Conservation (phyloP, 139 green algal species). For the Axilococcus clingmanii region DNA sequence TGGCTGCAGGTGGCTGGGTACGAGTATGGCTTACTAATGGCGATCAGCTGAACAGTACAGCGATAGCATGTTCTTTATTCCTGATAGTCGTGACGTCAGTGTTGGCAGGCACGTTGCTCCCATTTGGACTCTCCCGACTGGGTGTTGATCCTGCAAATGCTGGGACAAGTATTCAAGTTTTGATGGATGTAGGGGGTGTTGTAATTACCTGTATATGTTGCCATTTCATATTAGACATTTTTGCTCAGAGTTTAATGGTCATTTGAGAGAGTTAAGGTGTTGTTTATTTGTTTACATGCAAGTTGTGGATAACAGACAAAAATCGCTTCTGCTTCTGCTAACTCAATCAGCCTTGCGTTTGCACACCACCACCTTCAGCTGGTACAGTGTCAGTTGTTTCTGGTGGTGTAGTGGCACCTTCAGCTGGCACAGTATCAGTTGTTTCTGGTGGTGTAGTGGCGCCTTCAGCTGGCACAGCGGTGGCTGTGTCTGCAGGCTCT, state of each 20-base stretch:
- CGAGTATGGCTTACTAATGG: constrained; percentile 73
- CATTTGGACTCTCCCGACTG: constrained; percentile 57
- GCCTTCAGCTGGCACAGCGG: no score
- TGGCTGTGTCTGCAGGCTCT: no score
- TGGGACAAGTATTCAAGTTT: constrained; percentile 42
- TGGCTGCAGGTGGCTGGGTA: constrained; percentile 59
- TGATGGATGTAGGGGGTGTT: constrained; percentile 82
- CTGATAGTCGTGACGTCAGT: constrained; percentile 73
- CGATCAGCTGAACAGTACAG: constrained; percentile 40
- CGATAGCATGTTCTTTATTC: constrained; percentile 72
- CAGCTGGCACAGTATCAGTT: no score
- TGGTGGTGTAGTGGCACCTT: no score
- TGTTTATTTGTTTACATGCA: constrained; percentile 2
- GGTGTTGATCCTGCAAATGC: constrained; percentile 77
- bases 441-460: no score
- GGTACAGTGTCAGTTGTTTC: no score
- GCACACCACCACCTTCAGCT: no score
- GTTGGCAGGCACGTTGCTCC: constrained; percentile 64
- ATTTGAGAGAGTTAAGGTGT: not conserved
- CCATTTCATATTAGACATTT: constrained; percentile 59
- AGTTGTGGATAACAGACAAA: not conserved
- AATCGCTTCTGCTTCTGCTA: no score
- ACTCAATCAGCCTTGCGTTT: no score
- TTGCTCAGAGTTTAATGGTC: constrained; percentile 15
- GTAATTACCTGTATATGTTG: constrained; percentile 75